phyloP scores from a whole-genome alignment of 129 eudicot species.

The Deinandra increscens region DNA sequence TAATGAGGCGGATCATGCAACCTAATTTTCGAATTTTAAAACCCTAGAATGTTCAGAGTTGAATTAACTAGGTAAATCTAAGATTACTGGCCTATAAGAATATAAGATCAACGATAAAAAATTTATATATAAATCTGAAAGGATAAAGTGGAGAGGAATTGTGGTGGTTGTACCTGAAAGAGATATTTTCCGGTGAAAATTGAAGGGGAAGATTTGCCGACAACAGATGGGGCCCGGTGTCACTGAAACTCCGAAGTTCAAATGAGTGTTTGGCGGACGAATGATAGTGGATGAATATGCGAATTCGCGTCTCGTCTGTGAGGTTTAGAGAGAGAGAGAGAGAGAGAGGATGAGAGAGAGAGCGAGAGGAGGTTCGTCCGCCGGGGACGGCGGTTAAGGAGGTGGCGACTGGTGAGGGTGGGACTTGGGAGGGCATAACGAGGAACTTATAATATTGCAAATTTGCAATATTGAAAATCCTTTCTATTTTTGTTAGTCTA shows the following conservation, averaged over 20 bases:
- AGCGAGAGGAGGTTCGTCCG: not conserved
- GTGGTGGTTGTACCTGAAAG: conserved; percentile 7
- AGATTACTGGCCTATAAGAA: not conserved
- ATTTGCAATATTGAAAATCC: no score
- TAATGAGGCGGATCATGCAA: not conserved
- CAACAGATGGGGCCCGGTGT: conserved; percentile 29
- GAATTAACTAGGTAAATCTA: conserved; percentile 10
- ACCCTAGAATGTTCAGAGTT: conserved; percentile 1
- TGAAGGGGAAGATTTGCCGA: not conserved
- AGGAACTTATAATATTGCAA: not conserved
- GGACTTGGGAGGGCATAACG: conserved; percentile 1
- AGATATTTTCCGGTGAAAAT: conserved; percentile 17
- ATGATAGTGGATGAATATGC: not conserved
- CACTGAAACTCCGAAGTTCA: conserved; percentile 7
- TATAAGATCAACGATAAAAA: not conserved
- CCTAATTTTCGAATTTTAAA: conserved; percentile 10
- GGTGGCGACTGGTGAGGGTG: conserved; percentile 17
- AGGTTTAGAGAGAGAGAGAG: not conserved
- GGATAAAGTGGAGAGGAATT: not conserved
- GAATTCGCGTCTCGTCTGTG: not conserved
- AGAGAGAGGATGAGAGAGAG: not conserved
- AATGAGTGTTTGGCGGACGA: conserved; percentile 2
- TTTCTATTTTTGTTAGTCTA: no score
- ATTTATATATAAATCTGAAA: conserved; percentile 12
- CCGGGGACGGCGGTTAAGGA: conserved; percentile 11